Percentiles rank a stretch among this genome's conserved stretches.
Conservation (phyloP, 75 land plant genomes). For the Isoetes taiwanensis region DNA sequence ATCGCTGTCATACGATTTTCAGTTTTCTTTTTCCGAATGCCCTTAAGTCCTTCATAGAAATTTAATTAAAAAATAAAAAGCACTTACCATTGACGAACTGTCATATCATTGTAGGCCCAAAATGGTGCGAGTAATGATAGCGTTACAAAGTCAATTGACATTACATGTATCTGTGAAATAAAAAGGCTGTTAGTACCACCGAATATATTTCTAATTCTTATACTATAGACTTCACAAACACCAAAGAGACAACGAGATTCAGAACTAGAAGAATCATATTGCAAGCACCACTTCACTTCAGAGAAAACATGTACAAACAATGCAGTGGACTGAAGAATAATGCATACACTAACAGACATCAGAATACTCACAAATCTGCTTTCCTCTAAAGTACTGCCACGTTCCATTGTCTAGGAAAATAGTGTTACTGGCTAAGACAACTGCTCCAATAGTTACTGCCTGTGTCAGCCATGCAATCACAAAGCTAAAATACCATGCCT, state of each 20-base stretch:
- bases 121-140: slow-evolving; percentile 64
- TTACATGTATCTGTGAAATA: slow-evolving; percentile 57
- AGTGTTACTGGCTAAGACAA: slow-evolving; percentile 40
- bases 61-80: neutral
- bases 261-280: too few relatives aligned
- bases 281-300: too few relatives aligned
- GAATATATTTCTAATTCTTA: too few relatives aligned
- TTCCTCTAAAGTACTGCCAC: slow-evolving; percentile 82
- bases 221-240: too few relatives aligned
- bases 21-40: neutral
- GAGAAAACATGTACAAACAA: too few relatives aligned
- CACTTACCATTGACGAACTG: slow-evolving; percentile 60
- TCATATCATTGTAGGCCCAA: slow-evolving; percentile 97
- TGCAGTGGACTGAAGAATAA: too few relatives aligned
- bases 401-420: slow-evolving; percentile 38
- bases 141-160: slow-evolving; percentile 54
- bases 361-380: slow-evolving; percentile 80
- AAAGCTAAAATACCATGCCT: too few relatives aligned
- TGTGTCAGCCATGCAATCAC: too few relatives aligned
- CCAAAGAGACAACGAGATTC: too few relatives aligned
- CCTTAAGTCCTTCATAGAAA: neutral
- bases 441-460: slow-evolving; percentile 46
- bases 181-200: too few relatives aligned
- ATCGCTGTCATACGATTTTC: too few relatives aligned
- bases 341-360: too few relatives aligned